Percentiles rank a stretch among this genome's conserved stretches.
phyloP scores from a whole-genome alignment of 1,139 yeast genomes.

The Protomyces arabidopsidicola region DNA sequence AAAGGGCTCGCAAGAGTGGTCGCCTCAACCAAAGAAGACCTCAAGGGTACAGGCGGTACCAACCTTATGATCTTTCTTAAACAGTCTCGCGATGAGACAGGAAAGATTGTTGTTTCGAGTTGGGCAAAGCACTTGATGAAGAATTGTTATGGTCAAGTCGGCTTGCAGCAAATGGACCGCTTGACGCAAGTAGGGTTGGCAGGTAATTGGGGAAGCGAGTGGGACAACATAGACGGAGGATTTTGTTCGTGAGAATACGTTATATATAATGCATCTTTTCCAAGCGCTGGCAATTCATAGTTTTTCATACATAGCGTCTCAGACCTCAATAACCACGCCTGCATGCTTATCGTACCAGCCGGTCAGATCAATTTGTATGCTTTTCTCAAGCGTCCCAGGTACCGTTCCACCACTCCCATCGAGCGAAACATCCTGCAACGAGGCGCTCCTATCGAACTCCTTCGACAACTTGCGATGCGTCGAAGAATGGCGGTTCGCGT shows the following conservation, averaged over 20 bases:
- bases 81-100: conserved; percentile 94
- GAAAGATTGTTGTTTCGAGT: conserved; percentile 81
- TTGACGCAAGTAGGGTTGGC: conserved; percentile 17
- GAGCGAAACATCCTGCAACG: conserved; percentile 10
- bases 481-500: not conserved
- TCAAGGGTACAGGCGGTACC: conserved; percentile 91
- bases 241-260: not conserved
- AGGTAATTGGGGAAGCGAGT: conserved; percentile 16
- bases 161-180: conserved; percentile 12
- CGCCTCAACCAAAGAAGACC: conserved; percentile 47
- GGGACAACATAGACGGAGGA: conserved; percentile 17
- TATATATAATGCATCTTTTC: not conserved
- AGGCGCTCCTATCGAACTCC: conserved; percentile 8
- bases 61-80: conserved; percentile 84
- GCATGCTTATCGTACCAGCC: conserved; percentile 22
- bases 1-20: conserved; percentile 35
- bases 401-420: not conserved
- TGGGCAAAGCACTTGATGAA: conserved; percentile 69
- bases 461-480: conserved; percentile 5
- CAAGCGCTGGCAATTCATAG: not conserved
- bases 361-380: conserved; percentile 15
- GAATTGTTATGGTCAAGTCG: conserved; percentile 14
- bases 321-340: conserved; percentile 22
- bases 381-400: not conserved
- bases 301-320: not conserved